phyloP scores from a whole-genome alignment of 176 grass and related monocot species.

The Raddia distichophylla region DNA sequence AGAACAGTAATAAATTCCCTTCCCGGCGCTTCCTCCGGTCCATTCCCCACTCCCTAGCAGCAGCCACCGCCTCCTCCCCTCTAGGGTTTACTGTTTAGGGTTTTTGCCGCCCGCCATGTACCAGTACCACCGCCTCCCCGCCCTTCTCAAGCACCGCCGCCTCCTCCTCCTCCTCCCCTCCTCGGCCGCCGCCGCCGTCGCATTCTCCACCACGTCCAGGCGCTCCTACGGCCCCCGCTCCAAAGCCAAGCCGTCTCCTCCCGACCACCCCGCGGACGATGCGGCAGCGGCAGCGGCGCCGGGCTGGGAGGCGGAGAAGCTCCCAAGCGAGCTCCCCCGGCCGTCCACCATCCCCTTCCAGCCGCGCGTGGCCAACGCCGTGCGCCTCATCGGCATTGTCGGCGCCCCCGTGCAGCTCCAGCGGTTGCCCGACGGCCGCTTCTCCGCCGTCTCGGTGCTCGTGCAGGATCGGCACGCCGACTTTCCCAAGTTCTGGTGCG shows the following conservation, averaged over 20 bases:
- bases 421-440: conserved; percentile 47
- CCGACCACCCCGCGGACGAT: neutral
- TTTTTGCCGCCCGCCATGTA: conserved; percentile 56
- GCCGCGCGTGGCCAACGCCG: conserved; percentile 62
- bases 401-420: conserved; percentile 71
- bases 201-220: conserved; percentile 55
- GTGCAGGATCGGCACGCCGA: conserved; percentile 44
- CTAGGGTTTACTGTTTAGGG: conserved; percentile 64
- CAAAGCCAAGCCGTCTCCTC: conserved; percentile 28
- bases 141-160: conserved; percentile 36
- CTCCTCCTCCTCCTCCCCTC: neutral
- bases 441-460: conserved; percentile 70
- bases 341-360: conserved; percentile 77
- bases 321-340: conserved; percentile 39
- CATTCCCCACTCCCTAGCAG: neutral
- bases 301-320: conserved; percentile 37
- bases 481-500: conserved; percentile 72
- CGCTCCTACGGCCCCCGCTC: conserved; percentile 19
- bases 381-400: conserved; percentile 67
- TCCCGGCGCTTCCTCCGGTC: neutral
- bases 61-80: neutral
- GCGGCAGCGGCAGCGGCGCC: neutral
- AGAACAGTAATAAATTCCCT: too few relatives aligned
- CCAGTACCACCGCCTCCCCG: conserved; percentile 44
- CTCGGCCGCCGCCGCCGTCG: neutral